These are phyloP conservation scores for Choanephora cucurbitarum DNA, from an alignment of 371 early-diverging fungal genomes.

Conservation along the genomic window DNA sequence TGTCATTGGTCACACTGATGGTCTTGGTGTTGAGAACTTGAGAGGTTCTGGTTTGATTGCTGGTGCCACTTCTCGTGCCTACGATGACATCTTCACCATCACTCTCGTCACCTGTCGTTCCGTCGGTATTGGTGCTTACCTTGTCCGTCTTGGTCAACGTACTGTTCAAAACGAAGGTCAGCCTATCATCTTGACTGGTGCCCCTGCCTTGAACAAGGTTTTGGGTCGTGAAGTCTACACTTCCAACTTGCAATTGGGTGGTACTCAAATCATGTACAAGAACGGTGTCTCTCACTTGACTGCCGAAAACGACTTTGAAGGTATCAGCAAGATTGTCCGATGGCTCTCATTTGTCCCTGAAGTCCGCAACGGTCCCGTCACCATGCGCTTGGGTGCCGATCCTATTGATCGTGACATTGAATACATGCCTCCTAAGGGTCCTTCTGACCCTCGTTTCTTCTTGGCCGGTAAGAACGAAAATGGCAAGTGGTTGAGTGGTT, in stretches of 20 bases:
- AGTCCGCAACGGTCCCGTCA: constrained; percentile 62
- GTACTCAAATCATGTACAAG: constrained; percentile 98
- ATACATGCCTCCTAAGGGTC: constrained; percentile 80
- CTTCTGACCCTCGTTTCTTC: constrained; percentile 91
- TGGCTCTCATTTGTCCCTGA: constrained; percentile 95
- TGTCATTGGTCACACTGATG: constrained; percentile 89
- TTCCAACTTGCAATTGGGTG: constrained; percentile 98
- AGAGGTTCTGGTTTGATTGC: constrained; percentile 98
- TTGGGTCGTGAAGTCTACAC: constrained; percentile 98
- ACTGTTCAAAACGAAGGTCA: constrained; percentile 97
- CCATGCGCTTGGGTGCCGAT: constrained; percentile 59
- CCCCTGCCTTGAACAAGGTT: constrained; percentile 97
- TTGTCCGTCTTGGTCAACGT: constrained; percentile 98
- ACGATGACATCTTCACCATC: constrained; percentile 96
- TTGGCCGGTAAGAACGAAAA: constrained; percentile 79
- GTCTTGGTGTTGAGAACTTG: constrained; percentile 99
- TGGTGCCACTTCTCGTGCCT: constrained; percentile 95
- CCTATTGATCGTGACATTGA: constrained; percentile 76
- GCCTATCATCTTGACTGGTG: constrained; percentile 98
- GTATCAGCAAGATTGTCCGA: constrained; percentile 89
- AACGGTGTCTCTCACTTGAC: constrained; percentile 98
- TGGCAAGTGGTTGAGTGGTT: constrained; percentile 81
- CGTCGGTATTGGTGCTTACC: constrained; percentile 99
- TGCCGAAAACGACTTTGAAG: constrained; percentile 93
- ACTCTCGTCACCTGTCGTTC: constrained; percentile 97